A percentile compares a stretch with the other conserved stretches of the same genome.
Evolutionary conservation across 2,329 filamentous ascomycete genomes (phyloP).

Genomic region (Massarina eburnea): DNA sequence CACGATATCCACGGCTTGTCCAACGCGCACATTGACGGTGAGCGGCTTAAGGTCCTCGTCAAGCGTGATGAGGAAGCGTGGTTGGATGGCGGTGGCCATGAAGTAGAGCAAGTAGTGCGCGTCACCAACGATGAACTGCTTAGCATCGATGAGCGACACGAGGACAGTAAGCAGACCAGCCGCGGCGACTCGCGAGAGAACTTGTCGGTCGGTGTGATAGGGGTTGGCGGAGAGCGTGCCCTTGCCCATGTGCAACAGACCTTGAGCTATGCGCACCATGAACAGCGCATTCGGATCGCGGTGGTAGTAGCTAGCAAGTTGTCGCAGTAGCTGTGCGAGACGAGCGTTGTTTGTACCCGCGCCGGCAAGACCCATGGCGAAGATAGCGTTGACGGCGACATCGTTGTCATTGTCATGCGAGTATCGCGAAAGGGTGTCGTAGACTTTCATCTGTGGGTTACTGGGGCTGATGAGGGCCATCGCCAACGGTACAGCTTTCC

Average conservation of each 20-base stretch:
- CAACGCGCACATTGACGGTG: slow-evolving; percentile 93
- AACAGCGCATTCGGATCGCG: slow-evolving; percentile 94
- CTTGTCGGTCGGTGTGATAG: slow-evolving; percentile 98
- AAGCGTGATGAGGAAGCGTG: slow-evolving; percentile 91
- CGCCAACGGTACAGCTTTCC: slow-evolving; percentile 90
- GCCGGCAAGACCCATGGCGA: slow-evolving; percentile 96
- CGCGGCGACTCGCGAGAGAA: slow-evolving; percentile 87
- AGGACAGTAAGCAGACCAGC: slow-evolving; percentile 88
- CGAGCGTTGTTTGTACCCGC: slow-evolving; percentile 98
- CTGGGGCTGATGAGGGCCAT: slow-evolving; percentile 97
- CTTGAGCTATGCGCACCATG: slow-evolving; percentile 98
- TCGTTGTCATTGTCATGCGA: slow-evolving; percentile 98
- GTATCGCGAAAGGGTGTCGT: slow-evolving; percentile 96
- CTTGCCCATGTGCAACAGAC: slow-evolving; percentile 98
- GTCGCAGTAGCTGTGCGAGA: slow-evolving; percentile 87
- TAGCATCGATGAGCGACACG: slow-evolving; percentile 92
- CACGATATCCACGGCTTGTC: slow-evolving; percentile 97
- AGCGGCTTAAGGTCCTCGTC: slow-evolving; percentile 93
- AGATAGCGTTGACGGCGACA: slow-evolving; percentile 97
- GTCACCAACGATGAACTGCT: slow-evolving; percentile 73
- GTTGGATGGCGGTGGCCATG: slow-evolving; percentile 94
- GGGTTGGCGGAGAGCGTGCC: slow-evolving; percentile 93
- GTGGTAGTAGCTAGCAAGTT: slow-evolving; percentile 97
- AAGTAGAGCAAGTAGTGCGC: slow-evolving; percentile 96
- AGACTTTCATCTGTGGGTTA: slow-evolving; percentile 99